Conservation (phyloP, 192 early-diverging fungal genomes). For the Kickxella alabastrina region DNA sequence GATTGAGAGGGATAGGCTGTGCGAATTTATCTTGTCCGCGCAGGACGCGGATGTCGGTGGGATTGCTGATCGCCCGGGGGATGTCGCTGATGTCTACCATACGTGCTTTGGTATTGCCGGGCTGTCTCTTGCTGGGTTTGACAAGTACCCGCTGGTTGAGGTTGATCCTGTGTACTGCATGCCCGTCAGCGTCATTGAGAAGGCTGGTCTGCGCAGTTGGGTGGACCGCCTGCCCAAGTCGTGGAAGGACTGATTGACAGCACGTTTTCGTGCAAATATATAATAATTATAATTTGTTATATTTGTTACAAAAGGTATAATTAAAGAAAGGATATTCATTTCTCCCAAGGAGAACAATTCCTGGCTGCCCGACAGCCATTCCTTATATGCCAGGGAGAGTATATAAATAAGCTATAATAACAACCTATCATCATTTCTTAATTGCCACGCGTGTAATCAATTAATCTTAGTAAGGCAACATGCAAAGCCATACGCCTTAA, state of each 20-base stretch:
- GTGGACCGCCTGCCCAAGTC: conserved; percentile 19
- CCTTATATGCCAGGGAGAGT: too few species aligned
- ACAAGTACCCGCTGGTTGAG: conserved; percentile 54
- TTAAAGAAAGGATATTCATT: too few species aligned
- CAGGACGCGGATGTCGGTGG: conserved; percentile 88
- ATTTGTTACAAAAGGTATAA: too few species aligned
- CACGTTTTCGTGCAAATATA: too few species aligned
- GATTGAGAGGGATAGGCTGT: conserved; percentile 75
- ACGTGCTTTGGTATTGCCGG: conserved; percentile 92
- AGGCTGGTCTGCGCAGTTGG: conserved; percentile 46
- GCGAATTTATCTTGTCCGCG: conserved; percentile 72
- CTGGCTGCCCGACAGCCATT: too few species aligned
- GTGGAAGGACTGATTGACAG: conserved; percentile 15
- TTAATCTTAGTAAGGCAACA: too few species aligned
- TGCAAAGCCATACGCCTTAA: too few species aligned
- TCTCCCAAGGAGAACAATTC: too few species aligned
- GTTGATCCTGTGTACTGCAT: conserved; percentile 95
- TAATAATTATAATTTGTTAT: too few species aligned
- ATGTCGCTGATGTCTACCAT: conserved; percentile 95
- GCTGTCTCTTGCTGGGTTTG: conserved; percentile 80
- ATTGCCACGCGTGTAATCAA: too few species aligned
- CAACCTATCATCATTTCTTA: too few species aligned
- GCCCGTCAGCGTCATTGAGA: conserved; percentile 60
- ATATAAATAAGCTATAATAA: too few species aligned
- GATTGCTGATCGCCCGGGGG: conserved; percentile 88